Evolutionary conservation across 2,329 filamentous ascomycete genomes (phyloP), one percentile per base, ranked within the genome.

Genomic region (Calonectria naviculata): DNA sequence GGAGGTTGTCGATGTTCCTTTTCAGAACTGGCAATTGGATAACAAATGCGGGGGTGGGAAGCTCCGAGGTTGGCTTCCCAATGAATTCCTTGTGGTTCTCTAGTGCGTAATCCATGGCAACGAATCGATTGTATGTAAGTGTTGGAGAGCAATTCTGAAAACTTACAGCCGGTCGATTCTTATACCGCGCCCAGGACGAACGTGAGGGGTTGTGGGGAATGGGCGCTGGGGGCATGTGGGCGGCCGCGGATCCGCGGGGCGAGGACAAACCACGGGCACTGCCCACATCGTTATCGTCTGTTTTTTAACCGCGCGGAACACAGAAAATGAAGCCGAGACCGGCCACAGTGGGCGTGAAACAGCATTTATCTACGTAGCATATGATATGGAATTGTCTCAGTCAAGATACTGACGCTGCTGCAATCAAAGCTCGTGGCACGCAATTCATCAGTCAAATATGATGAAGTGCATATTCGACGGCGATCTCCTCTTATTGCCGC

Each of bases 41-140:
- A n/a, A 85, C 68, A 12, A 86, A 66, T 0, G 84, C 78, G 0
- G 84, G 84, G 2, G 82, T 84, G 4, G 83, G 83, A 3, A 86
- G 80, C 17, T 83, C 79, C 0, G 76, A 76, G 7, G 77, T 76
- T 5, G 79, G 77, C 24, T 75, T 80, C 31, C 82, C 83, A 42
- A 85, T 81, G 56, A 81, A 85, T 8, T 78, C 79, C 46, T 78
- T 72, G 71, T 83, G 80, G 26, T 81, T 76, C 46, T 79, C 70
- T 7, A 79, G 65, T 26, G 78, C 73, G 49, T 75, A 69, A 38
- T 80, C 78, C 78, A 80, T 80, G 41, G 24, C 56, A n/a, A 24
- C 7, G 5, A 13, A 7, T 42, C 15, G 21, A 28, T 28, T 3
- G 36, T 36, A 44, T 24, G 6, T 24, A 28, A 29, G 19, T n/a